Conservation (phyloP, 345 rosid genomes). For the Gossypium mustelinum region DNA sequence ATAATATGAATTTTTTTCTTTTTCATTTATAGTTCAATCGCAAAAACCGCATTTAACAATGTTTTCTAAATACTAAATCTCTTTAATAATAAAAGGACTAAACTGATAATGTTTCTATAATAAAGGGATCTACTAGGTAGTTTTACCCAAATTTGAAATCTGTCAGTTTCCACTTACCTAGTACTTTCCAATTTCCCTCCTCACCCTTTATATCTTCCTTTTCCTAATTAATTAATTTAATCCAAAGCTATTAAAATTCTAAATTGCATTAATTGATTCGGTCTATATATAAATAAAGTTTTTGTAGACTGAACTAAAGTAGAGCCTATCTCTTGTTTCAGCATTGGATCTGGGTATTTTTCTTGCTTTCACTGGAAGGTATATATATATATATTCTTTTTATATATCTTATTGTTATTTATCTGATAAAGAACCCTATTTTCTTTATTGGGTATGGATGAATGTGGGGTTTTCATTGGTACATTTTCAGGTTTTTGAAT, state of each 20-base stretch:
- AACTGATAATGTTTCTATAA: too few relatives aligned
- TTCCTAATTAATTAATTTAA: neutral
- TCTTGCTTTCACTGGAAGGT: constrained; percentile 7
- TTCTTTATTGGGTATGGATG: constrained; percentile 17
- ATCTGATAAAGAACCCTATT: neutral
- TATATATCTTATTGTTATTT: neutral
- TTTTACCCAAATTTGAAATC: neutral
- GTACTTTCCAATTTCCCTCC: constrained; percentile 12
- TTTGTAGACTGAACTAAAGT: neutral
- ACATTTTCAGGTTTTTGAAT: constrained; percentile 9
- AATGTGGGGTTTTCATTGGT: neutral
- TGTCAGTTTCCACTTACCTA: neutral
- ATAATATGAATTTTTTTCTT: too few relatives aligned
- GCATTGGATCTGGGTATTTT: constrained; percentile 32
- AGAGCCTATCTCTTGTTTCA: neutral
- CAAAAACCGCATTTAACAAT: too few relatives aligned
- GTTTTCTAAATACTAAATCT: too few relatives aligned
- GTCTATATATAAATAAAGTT: neutral
- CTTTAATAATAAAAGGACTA: too few relatives aligned
- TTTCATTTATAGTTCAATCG: too few relatives aligned
- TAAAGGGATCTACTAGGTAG: too few relatives aligned
- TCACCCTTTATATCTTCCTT: neutral
- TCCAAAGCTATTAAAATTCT: neutral
- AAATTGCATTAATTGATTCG: neutral
- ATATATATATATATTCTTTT: neutral